Evolutionary conservation across 371 early-diverging fungal genomes (phyloP).

Genomic region (Paraphysoderma sedebokerense): DNA sequence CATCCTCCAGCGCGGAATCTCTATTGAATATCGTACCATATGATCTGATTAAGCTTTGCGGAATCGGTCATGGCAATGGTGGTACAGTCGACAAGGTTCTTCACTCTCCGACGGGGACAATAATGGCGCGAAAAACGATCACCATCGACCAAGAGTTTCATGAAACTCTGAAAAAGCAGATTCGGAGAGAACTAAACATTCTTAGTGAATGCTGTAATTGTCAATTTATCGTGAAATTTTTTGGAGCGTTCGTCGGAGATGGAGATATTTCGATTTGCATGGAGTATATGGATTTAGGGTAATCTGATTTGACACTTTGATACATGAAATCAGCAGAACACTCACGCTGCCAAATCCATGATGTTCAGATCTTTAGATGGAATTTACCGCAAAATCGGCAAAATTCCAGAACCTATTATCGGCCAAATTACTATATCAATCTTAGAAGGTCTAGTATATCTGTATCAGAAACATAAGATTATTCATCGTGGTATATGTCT

Average conservation of each 20-base stretch:
- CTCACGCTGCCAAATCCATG: too few species aligned
- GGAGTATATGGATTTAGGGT: constrained; percentile 84
- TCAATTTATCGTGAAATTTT: constrained; percentile 81
- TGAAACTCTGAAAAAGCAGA: constrained; percentile 43
- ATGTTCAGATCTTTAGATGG: neutral
- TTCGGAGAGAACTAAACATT: constrained; percentile 75
- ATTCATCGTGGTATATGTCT: too few species aligned
- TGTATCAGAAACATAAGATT: constrained; percentile 64
- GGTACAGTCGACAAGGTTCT: constrained; percentile 78
- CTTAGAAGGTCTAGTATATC: constrained; percentile 56
- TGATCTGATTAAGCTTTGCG: constrained; percentile 56
- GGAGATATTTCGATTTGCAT: constrained; percentile 83
- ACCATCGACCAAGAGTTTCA: constrained; percentile 5
- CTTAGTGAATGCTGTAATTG: constrained; percentile 74
- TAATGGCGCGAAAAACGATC: constrained; percentile 77
- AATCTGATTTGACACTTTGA: constrained; percentile 37
- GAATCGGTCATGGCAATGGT: constrained; percentile 85
- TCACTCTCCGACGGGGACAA: constrained; percentile 56
- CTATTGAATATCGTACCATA: too few species aligned
- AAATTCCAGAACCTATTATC: constrained; percentile 16
- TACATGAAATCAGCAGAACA: neutral
- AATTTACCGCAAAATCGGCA: neutral
- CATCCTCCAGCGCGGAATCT: too few species aligned
- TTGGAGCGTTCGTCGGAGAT: constrained; percentile 79
- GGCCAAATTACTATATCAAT: constrained; percentile 62